A percentile compares a stretch with the other conserved stretches of the same genome.
Evolutionary conservation across 2,329 filamentous ascomycete species (phyloP).

Genomic region (Fusarium gaditjirri): DNA sequence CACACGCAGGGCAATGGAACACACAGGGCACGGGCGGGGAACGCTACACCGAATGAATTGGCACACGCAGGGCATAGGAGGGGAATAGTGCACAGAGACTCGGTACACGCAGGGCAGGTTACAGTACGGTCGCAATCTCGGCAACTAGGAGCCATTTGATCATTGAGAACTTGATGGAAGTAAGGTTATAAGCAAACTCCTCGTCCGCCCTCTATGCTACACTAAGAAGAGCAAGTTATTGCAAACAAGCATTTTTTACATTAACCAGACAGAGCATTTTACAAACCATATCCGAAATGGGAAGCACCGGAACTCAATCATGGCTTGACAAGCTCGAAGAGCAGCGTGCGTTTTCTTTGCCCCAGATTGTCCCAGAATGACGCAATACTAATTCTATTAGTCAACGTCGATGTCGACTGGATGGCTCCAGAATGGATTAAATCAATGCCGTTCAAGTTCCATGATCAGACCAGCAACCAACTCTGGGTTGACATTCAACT

Average conservation of each 20-base stretch:
- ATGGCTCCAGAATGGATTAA: conserved; percentile 62
- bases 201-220: not conserved
- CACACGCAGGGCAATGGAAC: conserved; percentile 12
- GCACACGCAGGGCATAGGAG: conserved; percentile 21
- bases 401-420: conserved; percentile 63
- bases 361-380: no score
- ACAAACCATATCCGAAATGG: conserved; percentile 39
- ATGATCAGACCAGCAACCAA: conserved; percentile 64
- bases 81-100: not conserved
- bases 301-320: conserved; percentile 45
- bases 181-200: not conserved
- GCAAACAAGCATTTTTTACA: not conserved
- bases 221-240: not conserved
- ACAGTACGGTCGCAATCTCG: not conserved
- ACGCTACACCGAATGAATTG: not conserved
- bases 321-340: conserved; percentile 58
- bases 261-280: no score
- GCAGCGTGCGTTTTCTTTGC: conserved; percentile 43
- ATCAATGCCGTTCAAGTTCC: conserved; percentile 55
- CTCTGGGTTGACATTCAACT: conserved; percentile 60
- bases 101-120: conserved; percentile 1
- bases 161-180: not conserved
- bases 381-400: conserved; percentile 40
- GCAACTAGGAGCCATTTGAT: no score
- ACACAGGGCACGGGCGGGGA: conserved; percentile 5